Evolutionary conservation across 2,329 filamentous ascomycete species (phyloP).

Genomic region (Amauroascus verrucosus): DNA sequence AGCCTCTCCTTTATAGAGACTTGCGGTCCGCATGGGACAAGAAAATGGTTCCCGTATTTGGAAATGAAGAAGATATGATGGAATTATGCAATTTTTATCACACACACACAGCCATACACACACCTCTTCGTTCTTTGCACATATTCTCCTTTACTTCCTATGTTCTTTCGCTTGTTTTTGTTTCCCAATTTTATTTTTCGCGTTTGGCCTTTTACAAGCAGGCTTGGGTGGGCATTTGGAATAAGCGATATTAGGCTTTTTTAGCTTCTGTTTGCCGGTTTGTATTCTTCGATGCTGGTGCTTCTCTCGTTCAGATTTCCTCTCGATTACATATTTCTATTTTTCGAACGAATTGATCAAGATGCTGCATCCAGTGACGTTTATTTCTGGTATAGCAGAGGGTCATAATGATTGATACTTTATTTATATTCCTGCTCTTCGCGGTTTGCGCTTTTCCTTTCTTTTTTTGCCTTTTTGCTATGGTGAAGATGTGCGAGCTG

Average conservation of each 20-base stretch:
- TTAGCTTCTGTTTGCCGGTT: not conserved
- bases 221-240: constrained; percentile 14
- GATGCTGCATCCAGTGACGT: constrained; percentile 5
- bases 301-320: not conserved
- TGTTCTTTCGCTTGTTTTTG: constrained; percentile 4
- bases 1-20: constrained; percentile 8
- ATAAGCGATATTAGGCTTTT: constrained; percentile 9
- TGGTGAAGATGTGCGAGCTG: too few relatives aligned
- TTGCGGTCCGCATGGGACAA: not conserved
- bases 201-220: constrained; percentile 12
- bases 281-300: not conserved
- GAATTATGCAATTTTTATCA: not conserved
- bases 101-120: not conserved
- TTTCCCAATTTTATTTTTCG: not conserved
- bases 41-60: constrained; percentile 5
- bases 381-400: constrained; percentile 6
- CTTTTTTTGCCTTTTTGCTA: too few relatives aligned
- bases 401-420: constrained; percentile 17
- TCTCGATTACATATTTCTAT: not conserved
- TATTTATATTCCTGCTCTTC: too few relatives aligned
- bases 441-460: too few relatives aligned
- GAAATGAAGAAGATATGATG: constrained; percentile 15
- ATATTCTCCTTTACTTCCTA: constrained; percentile 5
- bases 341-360: constrained; percentile 1
- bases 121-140: constrained; percentile 11